phyloP scores from a whole-genome alignment of 768 basidiomycete genomes.

The Trametes cingulata region DNA sequence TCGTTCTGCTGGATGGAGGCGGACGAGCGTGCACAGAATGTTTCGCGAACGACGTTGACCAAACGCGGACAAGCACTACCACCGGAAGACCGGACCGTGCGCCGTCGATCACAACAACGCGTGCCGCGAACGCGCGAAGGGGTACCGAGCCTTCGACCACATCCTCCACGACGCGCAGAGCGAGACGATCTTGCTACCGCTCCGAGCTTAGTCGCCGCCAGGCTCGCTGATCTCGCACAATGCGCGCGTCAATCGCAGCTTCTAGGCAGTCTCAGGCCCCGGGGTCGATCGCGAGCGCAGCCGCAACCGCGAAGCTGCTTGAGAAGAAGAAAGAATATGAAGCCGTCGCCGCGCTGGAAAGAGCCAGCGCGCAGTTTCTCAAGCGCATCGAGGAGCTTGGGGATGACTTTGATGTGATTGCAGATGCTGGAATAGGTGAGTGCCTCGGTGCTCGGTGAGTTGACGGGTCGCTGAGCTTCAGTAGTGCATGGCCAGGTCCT shows the following conservation, averaged over 20 bases:
- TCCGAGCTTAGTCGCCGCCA: too few relatives aligned
- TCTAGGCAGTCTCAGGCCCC: slow-evolving; percentile 51
- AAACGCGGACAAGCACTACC: too few relatives aligned
- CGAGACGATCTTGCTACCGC: neutral
- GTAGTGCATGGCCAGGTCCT: slow-evolving; percentile 76
- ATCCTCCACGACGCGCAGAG: neutral
- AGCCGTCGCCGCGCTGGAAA: slow-evolving; percentile 71
- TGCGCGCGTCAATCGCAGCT: slow-evolving; percentile 60
- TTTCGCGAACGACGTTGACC: too few relatives aligned
- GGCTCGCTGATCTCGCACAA: slow-evolving; percentile 20
- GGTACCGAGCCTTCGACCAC: neutral
- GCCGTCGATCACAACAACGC: too few relatives aligned
- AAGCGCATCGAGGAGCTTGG: slow-evolving; percentile 68
- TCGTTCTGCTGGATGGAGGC: too few relatives aligned
- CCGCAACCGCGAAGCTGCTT: slow-evolving; percentile 53
- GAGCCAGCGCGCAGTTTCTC: slow-evolving; percentile 60
- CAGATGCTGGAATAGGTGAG: slow-evolving; percentile 70
- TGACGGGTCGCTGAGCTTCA: neutral
- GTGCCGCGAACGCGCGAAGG: neutral
- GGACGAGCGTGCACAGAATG: too few relatives aligned
- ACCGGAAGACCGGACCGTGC: too few relatives aligned
- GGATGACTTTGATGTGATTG: slow-evolving; percentile 77
- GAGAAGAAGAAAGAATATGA: slow-evolving; percentile 86
- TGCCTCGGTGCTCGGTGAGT: neutral
- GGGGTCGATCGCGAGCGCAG: slow-evolving; percentile 45